These are phyloP conservation scores for Isatis tinctoria DNA, from an alignment of 345 rosid genomes.

Conservation along the genomic window DNA sequence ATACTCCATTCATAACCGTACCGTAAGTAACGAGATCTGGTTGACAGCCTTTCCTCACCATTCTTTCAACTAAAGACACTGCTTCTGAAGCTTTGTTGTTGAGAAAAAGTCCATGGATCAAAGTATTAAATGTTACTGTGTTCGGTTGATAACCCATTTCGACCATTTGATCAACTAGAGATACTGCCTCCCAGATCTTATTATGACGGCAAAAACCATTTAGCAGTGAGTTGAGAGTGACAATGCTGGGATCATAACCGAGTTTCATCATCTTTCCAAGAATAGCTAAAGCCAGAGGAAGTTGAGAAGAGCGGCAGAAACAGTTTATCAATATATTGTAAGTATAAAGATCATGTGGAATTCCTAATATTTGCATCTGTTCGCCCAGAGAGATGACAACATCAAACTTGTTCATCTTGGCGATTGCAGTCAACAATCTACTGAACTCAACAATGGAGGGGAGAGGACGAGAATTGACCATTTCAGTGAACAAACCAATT, in stretches of 20 bases:
- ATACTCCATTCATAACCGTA: neutral
- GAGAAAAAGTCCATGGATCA: neutral
- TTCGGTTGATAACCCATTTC: neutral
- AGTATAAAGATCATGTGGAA: neutral
- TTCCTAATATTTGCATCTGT: too few relatives aligned
- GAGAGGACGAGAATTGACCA: too few relatives aligned
- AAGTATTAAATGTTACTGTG: neutral
- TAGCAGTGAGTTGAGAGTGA: neutral
- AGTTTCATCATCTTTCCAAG: constrained; percentile 4
- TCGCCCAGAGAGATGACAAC: too few relatives aligned
- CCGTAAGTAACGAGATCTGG: neutral
- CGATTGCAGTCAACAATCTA: neutral
- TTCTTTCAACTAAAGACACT: neutral
- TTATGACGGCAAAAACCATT: neutral
- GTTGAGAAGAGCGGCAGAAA: neutral
- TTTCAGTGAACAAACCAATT: too few relatives aligned
- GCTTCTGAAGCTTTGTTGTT: neutral
- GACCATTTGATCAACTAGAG: neutral
- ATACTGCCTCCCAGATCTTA: neutral
- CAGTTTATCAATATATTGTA: neutral
- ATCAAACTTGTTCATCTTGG: neutral
- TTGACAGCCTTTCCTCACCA: constrained; percentile 6
- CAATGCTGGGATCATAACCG: fast-evolving
- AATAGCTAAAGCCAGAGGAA: neutral
- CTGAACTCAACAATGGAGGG: too few relatives aligned